Conservation (phyloP, 2,329 filamentous ascomycete species). For the Macrophomina tecta region DNA sequence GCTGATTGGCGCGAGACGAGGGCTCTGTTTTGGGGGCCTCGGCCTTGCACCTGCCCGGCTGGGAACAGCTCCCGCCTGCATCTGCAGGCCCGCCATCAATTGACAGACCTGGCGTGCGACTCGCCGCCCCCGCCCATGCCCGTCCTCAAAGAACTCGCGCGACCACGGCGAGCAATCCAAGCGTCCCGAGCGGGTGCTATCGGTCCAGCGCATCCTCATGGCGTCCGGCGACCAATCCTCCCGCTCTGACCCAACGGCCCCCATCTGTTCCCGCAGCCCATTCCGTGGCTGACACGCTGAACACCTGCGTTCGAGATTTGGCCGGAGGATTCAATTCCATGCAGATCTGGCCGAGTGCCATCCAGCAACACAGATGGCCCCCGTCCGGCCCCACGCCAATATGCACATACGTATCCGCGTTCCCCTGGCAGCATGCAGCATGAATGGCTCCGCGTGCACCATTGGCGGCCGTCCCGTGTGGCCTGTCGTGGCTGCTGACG, state of each 20-base stretch:
- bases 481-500: conserved; percentile 9
- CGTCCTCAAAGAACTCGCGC: too few species aligned
- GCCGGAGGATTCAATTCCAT: conserved; percentile 13
- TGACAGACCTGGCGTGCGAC: too few species aligned
- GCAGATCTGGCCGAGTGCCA: background rate
- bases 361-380: background rate
- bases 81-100: background rate
- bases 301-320: background rate
- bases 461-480: background rate
- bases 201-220: background rate
- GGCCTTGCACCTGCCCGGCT: background rate
- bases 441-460: too few species aligned
- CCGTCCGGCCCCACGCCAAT: background rate
- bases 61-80: background rate
- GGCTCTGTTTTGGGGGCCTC: conserved; percentile 1
- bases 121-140: too few species aligned
- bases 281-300: background rate
- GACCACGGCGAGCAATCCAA: background rate
- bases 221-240: background rate
- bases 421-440: too few species aligned
- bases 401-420: background rate
- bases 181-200: background rate
- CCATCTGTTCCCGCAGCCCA: conserved; percentile 1
- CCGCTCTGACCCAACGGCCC: background rate
- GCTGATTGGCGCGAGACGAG: background rate